Base-by-base conservation (phyloP, 164 flowering plant genomes). In the Macadamia tetraphylla region DNA sequence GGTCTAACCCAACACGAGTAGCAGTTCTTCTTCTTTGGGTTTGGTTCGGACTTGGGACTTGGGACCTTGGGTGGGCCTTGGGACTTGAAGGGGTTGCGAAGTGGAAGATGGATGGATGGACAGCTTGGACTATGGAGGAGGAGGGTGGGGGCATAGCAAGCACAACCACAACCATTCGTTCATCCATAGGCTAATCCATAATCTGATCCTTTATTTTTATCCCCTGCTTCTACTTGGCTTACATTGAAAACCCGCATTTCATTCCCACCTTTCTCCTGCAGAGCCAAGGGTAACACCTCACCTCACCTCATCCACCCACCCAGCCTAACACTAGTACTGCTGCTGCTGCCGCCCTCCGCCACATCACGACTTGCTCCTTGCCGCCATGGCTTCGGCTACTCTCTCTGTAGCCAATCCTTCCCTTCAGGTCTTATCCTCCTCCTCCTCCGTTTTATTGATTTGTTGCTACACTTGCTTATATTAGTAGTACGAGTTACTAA, bases 331-430 rank as follows among this genome's bases (percentile, higher is more conserved):
- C 23, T 23, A 23, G 23, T 23, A 5, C 40, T 35, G 40, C 40
- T 35, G 40, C 40, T 35, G 40, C 40, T 2, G 40, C 40, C 40
- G 40, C 40, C 40, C 40, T 35, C 40, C 40, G 40, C 40, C 40
- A 35, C 40, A 35, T 35, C 40, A 35, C 57, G 56, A 53, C 60
- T 29, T 42, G 46, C 15, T 55, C 62, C 23, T 49, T 5, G 43
- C 60, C 12, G 58, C 51, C 74, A 87, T 86, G 91, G 90, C 90
- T 74, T 77, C 87, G 76, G 84, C 91, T 81, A 76, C 88, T 79
- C 77, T 90, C 65, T 84, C 88, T 49, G 84, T 86, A 57, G 88
- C 87, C 83, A 88, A 82, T 60, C 78, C 90, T 31, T 71, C 92
- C 65, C 79, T 83, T 29, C 87, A 87, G 88, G 91, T 86, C 23